Evolutionary conservation across 1,139 yeast species (phyloP).

Genomic region (Taphrina communis): DNA sequence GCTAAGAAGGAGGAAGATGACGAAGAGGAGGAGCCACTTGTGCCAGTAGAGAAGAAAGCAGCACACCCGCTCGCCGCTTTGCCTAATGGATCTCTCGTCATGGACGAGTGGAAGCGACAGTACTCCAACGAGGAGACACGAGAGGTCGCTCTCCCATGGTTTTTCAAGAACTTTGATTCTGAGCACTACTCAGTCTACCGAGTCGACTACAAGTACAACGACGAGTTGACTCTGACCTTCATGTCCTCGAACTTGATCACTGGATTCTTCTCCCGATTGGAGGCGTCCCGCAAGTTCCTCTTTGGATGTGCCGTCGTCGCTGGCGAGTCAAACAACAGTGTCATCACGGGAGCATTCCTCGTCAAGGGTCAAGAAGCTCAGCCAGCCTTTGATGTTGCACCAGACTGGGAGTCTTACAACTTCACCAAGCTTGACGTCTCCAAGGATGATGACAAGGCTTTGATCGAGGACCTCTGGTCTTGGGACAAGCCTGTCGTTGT

Average conservation of each 20-base stretch:
- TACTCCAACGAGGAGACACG: slow-evolving; percentile 99
- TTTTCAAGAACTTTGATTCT: slow-evolving; percentile 94
- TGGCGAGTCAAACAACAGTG: slow-evolving; percentile 98
- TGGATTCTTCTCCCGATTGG: slow-evolving; percentile 96
- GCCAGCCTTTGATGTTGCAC: slow-evolving; percentile 98
- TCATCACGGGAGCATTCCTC: slow-evolving; percentile 92
- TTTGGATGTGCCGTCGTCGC: slow-evolving; percentile 93
- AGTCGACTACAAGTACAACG: slow-evolving; percentile 95
- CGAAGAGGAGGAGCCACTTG: slow-evolving; percentile 42
- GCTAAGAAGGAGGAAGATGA: slow-evolving; percentile 41
- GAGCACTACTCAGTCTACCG: slow-evolving; percentile 94
- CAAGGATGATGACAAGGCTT: slow-evolving; percentile 69
- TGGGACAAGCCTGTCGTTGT: slow-evolving; percentile 85
- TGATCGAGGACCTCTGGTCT: slow-evolving; percentile 77
- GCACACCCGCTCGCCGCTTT: slow-evolving; percentile 90
- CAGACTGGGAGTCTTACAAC: slow-evolving; percentile 93
- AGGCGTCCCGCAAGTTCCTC: slow-evolving; percentile 89
- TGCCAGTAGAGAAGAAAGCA: slow-evolving; percentile 52
- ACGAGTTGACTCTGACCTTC: slow-evolving; percentile 93
- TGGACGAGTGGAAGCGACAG: slow-evolving; percentile 95
- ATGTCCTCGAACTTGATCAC: slow-evolving; percentile 99
- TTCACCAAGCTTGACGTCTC: slow-evolving; percentile 72
- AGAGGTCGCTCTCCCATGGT: slow-evolving; percentile 93
- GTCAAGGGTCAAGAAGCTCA: slow-evolving; percentile 90
- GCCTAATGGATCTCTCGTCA: slow-evolving; percentile 65